These are phyloP conservation scores for Lizanozyma gosingica DNA, from an alignment of 1,139 yeast species.

Conservation along the genomic window DNA sequence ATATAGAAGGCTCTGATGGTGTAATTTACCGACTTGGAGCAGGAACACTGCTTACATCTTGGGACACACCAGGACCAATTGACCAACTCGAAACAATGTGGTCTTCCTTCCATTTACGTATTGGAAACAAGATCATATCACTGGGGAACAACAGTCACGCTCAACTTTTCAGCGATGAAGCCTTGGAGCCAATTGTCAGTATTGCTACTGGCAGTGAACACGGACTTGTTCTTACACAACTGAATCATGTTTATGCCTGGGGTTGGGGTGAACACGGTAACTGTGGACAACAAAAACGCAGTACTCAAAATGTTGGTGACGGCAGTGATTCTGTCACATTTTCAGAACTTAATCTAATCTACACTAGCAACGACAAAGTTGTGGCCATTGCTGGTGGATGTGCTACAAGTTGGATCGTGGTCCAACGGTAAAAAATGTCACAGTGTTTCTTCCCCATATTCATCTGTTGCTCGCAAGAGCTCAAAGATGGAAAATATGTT, in stretches of 20 bases:
- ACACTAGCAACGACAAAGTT: constrained; percentile 15
- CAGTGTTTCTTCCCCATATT: constrained; percentile 75
- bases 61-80: background rate
- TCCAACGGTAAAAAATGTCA: constrained; percentile 33
- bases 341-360: constrained; percentile 29
- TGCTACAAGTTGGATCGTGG: constrained; percentile 34
- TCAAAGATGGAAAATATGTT: constrained; percentile 77
- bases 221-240: constrained; percentile 38
- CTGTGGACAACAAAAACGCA: constrained; percentile 46
- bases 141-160: constrained; percentile 73
- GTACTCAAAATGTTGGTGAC: constrained; percentile 8
- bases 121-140: constrained; percentile 25
- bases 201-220: constrained; percentile 79
- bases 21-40: constrained; percentile 1
- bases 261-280: constrained; percentile 99
- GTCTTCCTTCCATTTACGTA: constrained; percentile 60
- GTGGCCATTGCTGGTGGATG: constrained; percentile 35
- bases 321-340: constrained; percentile 23
- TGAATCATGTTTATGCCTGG: constrained; percentile 55
- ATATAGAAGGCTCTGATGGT: constrained; percentile 8
- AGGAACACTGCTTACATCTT: background rate
- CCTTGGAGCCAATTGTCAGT: constrained; percentile 4
- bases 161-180: constrained; percentile 38
- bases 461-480: constrained; percentile 47
- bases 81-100: constrained; percentile 52